phyloP scores from a whole-genome alignment of 495 filamentous ascomycete species.

The Immersiella caudata region DNA sequence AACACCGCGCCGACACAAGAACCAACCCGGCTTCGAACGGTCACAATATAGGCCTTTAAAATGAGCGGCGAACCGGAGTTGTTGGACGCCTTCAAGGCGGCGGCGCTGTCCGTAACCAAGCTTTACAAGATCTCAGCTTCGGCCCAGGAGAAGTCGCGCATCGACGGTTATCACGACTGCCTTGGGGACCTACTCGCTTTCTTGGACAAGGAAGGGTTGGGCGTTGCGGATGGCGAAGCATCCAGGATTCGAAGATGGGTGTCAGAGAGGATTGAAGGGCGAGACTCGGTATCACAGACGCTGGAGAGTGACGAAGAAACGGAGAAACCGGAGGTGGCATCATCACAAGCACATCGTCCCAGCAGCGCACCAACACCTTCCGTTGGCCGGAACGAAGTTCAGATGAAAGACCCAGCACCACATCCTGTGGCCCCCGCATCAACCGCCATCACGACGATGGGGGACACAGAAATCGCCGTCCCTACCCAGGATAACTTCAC shows the following conservation, averaged over 20 bases:
- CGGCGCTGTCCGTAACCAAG: conserved; percentile 92
- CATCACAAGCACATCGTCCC: conserved; percentile 63
- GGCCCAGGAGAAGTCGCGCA: conserved; percentile 71
- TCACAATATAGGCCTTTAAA: not conserved
- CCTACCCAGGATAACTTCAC: conserved; percentile 62
- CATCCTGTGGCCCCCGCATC: conserved; percentile 30
- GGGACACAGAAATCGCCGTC: conserved; percentile 40
- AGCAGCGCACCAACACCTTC: conserved; percentile 43
- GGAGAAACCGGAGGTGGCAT: conserved; percentile 60
- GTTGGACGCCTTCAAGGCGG: conserved; percentile 85
- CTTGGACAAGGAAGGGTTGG: conserved; percentile 78
- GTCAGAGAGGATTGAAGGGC: conserved; percentile 72
- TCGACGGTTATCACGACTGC: conserved; percentile 89
- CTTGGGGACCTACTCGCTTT: conserved; percentile 86
- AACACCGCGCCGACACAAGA: not conserved
- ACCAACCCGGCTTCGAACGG: not conserved
- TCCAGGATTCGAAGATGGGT: conserved; percentile 84
- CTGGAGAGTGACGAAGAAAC: conserved; percentile 77
- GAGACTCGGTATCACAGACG: conserved; percentile 45
- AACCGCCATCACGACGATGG: conserved; percentile 32
- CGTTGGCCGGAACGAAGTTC: conserved; percentile 44
- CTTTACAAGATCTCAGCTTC: conserved; percentile 88
- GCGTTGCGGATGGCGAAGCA: conserved; percentile 76
- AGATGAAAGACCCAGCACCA: conserved; percentile 49
- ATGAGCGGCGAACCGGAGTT: conserved; percentile 68